phyloP scores from a whole-genome alignment of 2,329 filamentous ascomycete genomes.

The Trichoderma simmonsii region DNA sequence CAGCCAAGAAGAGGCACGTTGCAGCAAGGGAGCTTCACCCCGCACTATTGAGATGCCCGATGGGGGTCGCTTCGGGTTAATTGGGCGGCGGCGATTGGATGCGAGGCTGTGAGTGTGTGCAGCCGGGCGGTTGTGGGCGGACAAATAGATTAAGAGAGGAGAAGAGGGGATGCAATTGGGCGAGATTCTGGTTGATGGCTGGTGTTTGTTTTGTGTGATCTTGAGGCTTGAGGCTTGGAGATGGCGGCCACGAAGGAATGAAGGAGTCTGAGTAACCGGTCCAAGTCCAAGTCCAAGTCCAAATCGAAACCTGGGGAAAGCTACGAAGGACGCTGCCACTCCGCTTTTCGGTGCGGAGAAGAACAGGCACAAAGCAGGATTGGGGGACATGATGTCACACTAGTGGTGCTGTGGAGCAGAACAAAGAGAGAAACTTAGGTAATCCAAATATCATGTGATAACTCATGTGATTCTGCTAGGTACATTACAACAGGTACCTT shows the following conservation, averaged over 20 bases:
- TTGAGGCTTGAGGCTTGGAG: neutral
- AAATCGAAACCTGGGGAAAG: conserved; percentile 20
- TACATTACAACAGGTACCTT: neutral
- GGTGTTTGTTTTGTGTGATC: neutral
- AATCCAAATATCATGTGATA: neutral
- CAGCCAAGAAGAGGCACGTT: conserved; percentile 21
- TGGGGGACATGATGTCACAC: conserved; percentile 22
- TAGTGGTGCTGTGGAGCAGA: neutral
- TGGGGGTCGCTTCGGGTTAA: neutral
- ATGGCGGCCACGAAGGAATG: neutral
- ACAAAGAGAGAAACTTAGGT: neutral
- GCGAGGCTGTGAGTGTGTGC: neutral
- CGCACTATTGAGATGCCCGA: conserved; percentile 23
- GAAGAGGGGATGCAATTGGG: neutral
- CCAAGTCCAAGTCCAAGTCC: neutral
- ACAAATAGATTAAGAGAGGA: neutral
- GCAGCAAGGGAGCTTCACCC: conserved; percentile 22
- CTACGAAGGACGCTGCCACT: neutral
- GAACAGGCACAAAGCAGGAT: neutral
- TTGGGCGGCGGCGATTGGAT: neutral
- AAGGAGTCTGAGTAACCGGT: neutral
- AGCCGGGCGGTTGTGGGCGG: neutral
- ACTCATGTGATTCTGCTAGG: neutral
- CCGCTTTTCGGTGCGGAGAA: conserved; percentile 17
- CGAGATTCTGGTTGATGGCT: neutral